These are phyloP conservation scores for Hymenoscyphus infarciens DNA, from an alignment of 2,329 filamentous ascomycete species.

Conservation along the genomic window DNA sequence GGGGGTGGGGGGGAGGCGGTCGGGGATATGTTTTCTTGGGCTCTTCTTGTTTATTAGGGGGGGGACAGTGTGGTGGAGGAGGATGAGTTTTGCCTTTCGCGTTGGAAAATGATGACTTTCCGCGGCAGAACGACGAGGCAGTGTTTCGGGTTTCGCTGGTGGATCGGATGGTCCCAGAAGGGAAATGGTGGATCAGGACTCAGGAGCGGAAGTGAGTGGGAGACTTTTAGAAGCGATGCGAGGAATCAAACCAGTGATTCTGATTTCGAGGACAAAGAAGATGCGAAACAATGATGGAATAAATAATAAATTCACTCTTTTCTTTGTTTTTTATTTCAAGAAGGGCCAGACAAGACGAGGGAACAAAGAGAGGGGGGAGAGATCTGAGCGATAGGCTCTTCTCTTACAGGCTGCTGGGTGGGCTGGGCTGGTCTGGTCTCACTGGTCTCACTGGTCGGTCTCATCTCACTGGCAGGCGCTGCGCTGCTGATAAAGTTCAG, in stretches of 20 bases:
- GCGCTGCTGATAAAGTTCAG: conserved; percentile 1
- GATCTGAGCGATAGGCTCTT: no score
- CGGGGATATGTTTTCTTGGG: background rate
- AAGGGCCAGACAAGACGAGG: no score
- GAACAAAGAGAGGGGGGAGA: no score
- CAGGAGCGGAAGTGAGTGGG: background rate
- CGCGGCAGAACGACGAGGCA: background rate
- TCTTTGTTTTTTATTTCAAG: no score
- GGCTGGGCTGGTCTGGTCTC: no score
- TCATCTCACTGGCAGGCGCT: no score
- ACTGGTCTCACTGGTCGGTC: no score
- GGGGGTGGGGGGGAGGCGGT: background rate
- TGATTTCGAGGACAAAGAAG: background rate
- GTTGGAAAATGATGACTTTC: background rate
- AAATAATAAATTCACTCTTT: no score
- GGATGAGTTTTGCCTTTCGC: conserved; percentile 1
- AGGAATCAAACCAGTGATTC: background rate
- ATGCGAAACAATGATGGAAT: background rate
- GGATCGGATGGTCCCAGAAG: background rate
- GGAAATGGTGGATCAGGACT: no score
- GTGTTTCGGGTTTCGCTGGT: background rate
- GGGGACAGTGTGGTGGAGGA: conserved; percentile 1
- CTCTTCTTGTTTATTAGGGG: conserved; percentile 4
- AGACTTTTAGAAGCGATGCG: background rate
- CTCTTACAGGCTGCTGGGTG: no score